Evolutionary conservation across 192 early-diverging fungal genomes (phyloP).

Genomic region (Podila clonocystis): DNA sequence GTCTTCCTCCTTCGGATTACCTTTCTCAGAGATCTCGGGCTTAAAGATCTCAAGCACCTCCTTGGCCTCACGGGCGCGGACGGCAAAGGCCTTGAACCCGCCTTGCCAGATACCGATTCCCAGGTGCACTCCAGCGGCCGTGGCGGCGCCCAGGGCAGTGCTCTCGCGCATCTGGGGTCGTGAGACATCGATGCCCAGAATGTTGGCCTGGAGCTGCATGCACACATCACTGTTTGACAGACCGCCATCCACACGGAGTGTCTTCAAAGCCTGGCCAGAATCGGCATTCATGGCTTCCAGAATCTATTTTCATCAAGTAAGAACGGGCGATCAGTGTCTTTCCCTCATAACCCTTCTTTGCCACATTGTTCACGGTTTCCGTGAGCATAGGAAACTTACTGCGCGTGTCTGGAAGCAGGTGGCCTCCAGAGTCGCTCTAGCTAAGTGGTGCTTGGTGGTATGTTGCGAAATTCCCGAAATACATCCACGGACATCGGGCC

Average conservation of each 20-base stretch:
- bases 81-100: slow-evolving; percentile 42
- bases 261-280: slow-evolving; percentile 68
- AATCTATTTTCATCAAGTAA: slow-evolving; percentile 48
- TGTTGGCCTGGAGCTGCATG: slow-evolving; percentile 95
- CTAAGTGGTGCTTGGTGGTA: slow-evolving; percentile 85
- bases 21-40: slow-evolving; percentile 14
- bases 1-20: slow-evolving; percentile 10
- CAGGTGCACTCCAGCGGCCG: slow-evolving; percentile 85
- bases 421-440: slow-evolving; percentile 89
- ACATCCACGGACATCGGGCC: slow-evolving; percentile 87
- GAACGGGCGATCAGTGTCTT: neutral
- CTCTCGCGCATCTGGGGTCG: slow-evolving; percentile 91
- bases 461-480: slow-evolving; percentile 92
- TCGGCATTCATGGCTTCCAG: slow-evolving; percentile 92
- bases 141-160: slow-evolving; percentile 91
- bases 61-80: slow-evolving; percentile 10
- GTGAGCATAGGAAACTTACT: slow-evolving; percentile 5
- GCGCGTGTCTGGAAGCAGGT: slow-evolving; percentile 92
- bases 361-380: too few species aligned
- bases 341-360: neutral
- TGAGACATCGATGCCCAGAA: slow-evolving; percentile 80
- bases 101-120: slow-evolving; percentile 55
- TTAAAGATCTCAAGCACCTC: slow-evolving; percentile 21
- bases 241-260: slow-evolving; percentile 95
- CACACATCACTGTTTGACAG: slow-evolving; percentile 88